These are phyloP conservation scores for Clathrus columnatus DNA, from an alignment of 768 basidiomycete species.

Conservation along the genomic window DNA sequence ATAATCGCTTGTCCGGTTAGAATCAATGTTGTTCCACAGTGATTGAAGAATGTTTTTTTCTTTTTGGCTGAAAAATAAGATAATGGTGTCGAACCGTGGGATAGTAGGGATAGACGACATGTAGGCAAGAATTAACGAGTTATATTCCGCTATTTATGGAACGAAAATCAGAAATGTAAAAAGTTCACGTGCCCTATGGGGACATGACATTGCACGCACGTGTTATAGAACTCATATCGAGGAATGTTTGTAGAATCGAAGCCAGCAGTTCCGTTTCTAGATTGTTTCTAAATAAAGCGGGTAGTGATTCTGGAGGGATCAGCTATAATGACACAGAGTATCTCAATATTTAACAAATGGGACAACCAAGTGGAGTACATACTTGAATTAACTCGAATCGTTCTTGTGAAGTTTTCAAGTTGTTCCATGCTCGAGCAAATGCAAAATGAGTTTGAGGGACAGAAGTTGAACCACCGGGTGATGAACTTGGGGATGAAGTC, in stretches of 20 bases:
- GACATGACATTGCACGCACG: not conserved
- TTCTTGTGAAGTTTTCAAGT: conserved; percentile 29
- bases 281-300: conserved; percentile 57
- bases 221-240: not conserved
- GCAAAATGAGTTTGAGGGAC: conserved; percentile 47
- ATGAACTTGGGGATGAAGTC: conserved; percentile 3
- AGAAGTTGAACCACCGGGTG: conserved; percentile 6
- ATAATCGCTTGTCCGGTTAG: not conserved
- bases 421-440: conserved; percentile 54
- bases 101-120: conserved; percentile 45
- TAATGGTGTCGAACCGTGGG: conserved; percentile 53
- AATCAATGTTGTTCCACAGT: conserved; percentile 4
- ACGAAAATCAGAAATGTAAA: conserved; percentile 8
- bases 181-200: not conserved
- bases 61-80: conserved; percentile 47
- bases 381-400: conserved; percentile 56
- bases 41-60: conserved; percentile 33
- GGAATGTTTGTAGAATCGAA: conserved; percentile 47
- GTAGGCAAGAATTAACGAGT: conserved; percentile 32
- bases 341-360: too few relatives aligned
- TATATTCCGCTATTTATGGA: conserved; percentile 16
- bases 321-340: conserved; percentile 34
- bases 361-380: conserved; percentile 18
- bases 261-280: conserved; percentile 58
- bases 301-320: conserved; percentile 46